Evolutionary conservation across 2,329 filamentous ascomycete genomes (phyloP), one percentile per base, ranked within the genome.

Genomic region (Aspergillus ochraceus): DNA sequence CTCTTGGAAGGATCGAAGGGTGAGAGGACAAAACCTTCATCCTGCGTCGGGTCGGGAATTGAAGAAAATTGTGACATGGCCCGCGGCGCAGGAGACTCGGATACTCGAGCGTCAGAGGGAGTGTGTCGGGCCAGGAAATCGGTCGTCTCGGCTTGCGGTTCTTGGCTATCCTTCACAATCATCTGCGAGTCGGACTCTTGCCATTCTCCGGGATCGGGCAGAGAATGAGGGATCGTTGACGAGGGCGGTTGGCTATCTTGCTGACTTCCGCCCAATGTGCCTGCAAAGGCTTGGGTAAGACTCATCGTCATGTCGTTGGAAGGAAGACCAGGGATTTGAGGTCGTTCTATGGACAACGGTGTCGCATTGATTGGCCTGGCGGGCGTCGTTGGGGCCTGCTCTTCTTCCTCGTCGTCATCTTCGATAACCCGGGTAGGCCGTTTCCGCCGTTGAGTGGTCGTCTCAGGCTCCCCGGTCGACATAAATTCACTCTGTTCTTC

Each of bases 251-350:
- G 70, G 17, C 66, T 71, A 17, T 75, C 74, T 2, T 73, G 72
- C 52, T 83, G 77, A 60, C 81, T 80, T 42, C 85, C 87, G 52
- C 90, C 92, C 86, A 97, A 90, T 1, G 92, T 97, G 12, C 91
- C 91, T 5, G 90, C 90, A 71, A 97, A 97, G 63, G 95, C 94
- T 69, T 97, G 93, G 0, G 92, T 96, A 49, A 97, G 82, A 10
- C 91, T 90, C 47, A 96, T 74, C 6, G 80, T 76, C 54, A 77
- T 68, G 46, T 74, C 71, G 50, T 71, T 72, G 60, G 69, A 80
- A 72, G 88, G 85, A 20, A 91, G 77, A 1, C 87, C 88, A 3
- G 89, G 89, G 59, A 91, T 90, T 17, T 81, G 85, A 3, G 88
- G 88, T 12, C 76, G 76, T 61, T 77, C 71, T 6, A 69, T 71